Evolutionary conservation across 2,329 filamentous ascomycete species (phyloP).

Genomic region (Talaromyces sp.): DNA sequence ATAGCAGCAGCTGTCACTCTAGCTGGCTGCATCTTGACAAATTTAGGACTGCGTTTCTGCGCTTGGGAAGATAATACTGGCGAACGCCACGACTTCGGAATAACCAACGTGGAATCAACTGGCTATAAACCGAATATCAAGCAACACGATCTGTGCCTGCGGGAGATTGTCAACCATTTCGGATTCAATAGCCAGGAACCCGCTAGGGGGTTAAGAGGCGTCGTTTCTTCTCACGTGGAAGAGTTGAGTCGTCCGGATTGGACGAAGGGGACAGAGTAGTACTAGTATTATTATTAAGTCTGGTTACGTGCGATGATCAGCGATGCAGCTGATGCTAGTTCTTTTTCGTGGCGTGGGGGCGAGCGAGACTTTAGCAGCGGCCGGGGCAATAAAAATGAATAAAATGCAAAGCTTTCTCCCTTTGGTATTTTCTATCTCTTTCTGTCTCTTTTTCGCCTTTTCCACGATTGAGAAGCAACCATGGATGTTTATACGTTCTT

Average conservation of each 20-base stretch:
- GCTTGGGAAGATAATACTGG: not conserved
- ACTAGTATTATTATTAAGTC: not conserved
- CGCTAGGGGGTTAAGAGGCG: not conserved
- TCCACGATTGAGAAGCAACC: too few species aligned
- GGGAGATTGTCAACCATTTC: not conserved
- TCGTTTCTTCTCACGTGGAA: not conserved
- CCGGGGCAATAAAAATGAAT: not conserved
- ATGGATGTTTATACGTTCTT: too few species aligned
- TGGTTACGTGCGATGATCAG: not conserved
- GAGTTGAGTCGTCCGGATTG: not conserved
- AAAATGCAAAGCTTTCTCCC: too few species aligned
- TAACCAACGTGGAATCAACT: not conserved
- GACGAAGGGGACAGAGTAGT: not conserved
- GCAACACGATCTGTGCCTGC: not conserved
- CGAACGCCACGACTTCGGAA: not conserved
- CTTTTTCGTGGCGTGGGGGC: not conserved
- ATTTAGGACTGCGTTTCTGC: not conserved
- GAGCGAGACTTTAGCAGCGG: not conserved
- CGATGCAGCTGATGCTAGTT: not conserved
- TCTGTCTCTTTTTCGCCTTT: too few species aligned
- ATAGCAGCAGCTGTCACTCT: not conserved
- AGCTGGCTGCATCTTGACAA: not conserved
- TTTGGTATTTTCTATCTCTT: too few species aligned
- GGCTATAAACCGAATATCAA: not conserved
- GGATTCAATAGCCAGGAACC: not conserved